Conservation (phyloP, 2,329 filamentous ascomycete species). For the Fusarium algeriense region DNA sequence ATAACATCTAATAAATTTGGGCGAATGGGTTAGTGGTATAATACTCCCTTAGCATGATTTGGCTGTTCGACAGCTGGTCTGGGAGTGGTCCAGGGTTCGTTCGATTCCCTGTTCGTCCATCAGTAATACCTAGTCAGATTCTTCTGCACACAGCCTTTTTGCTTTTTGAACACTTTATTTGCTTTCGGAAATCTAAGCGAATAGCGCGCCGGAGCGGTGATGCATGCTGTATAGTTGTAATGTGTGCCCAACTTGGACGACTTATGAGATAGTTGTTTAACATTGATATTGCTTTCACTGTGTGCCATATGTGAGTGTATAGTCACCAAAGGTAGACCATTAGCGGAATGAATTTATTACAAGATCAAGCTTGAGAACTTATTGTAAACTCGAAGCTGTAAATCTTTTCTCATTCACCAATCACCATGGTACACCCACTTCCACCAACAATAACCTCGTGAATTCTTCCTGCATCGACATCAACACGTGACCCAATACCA, state of each 20-base stretch:
- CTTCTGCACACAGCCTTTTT: constrained; percentile 11
- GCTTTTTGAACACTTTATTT: not conserved
- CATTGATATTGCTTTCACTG: not conserved
- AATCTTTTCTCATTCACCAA: constrained; percentile 64
- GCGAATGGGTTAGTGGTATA: constrained; percentile 49
- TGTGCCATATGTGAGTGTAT: not conserved
- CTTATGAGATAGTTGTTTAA: not conserved
- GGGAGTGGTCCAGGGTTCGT: constrained; percentile 42
- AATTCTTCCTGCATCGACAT: constrained; percentile 72
- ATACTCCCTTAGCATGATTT: constrained; percentile 46
- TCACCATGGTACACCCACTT: constrained; percentile 76
- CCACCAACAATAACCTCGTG: constrained; percentile 79
- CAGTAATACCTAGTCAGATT: constrained; percentile 18
- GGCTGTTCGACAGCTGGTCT: not conserved
- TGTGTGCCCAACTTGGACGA: not conserved
- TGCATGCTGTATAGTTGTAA: too few relatives aligned
- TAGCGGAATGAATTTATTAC: not conserved
- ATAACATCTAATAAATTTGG: constrained; percentile 12
- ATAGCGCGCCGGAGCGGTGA: not conserved
- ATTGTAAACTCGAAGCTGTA: not conserved
- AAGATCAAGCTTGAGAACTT: not conserved
- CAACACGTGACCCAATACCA: constrained; percentile 70
- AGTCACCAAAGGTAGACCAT: not conserved
- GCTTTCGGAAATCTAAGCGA: not conserved
- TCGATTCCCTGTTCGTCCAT: constrained; percentile 45